A percentile compares a stretch with the other conserved stretches of the same genome.
Conservation (phyloP, 495 filamentous ascomycete genomes). For the Extremus antarcticus region DNA sequence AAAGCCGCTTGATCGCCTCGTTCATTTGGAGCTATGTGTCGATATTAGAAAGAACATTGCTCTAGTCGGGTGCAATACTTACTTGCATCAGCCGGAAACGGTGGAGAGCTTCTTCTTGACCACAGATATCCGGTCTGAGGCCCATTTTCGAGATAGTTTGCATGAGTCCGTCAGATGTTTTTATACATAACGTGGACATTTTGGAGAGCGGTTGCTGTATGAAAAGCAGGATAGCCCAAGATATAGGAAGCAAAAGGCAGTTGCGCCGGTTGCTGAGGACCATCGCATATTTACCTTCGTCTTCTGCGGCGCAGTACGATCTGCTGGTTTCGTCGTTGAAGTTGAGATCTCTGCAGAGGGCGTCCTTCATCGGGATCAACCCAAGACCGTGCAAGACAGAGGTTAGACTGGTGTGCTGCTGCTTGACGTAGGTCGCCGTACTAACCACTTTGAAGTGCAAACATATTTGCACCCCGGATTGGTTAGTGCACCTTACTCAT, state of each 20-base stretch:
- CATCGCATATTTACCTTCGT: not conserved
- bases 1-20: not conserved
- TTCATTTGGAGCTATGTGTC: not conserved
- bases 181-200: not conserved
- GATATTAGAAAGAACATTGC: not conserved
- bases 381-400: too few species aligned
- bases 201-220: not conserved
- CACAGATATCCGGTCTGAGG: not conserved
- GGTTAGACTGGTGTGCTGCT: too few species aligned
- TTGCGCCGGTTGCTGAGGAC: not conserved
- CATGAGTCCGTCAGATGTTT: not conserved
- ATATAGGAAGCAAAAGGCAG: not conserved
- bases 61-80: not conserved
- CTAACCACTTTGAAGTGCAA: too few species aligned
- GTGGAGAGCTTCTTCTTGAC: not conserved
- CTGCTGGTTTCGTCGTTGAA: too few species aligned
- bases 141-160: not conserved
- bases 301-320: too few species aligned
- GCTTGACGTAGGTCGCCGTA: too few species aligned
- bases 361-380: not conserved
- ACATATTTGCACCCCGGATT: too few species aligned
- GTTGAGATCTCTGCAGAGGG: too few species aligned
- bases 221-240: not conserved
- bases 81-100: not conserved
- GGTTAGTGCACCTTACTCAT: too few species aligned